These are phyloP conservation scores for Mycena sanguinolenta DNA, from an alignment of 768 basidiomycete genomes.

Conservation along the genomic window DNA sequence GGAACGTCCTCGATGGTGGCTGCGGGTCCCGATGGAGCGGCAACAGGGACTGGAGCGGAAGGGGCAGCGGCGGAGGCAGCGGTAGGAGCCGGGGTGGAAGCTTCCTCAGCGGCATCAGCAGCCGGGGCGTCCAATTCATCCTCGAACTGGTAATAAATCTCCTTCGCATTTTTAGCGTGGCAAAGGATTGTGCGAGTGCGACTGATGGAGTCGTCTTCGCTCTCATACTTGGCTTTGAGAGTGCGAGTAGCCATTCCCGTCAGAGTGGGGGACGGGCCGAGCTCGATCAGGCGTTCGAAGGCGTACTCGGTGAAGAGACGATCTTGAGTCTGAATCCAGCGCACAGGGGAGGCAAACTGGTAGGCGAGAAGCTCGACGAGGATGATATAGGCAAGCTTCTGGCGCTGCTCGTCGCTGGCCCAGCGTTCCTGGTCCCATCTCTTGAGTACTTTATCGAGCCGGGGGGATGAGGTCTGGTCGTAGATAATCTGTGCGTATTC, in stretches of 20 bases:
- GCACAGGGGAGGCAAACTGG: conserved; percentile 97
- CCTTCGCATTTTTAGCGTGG: conserved; percentile 94
- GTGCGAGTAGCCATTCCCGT: conserved; percentile 95
- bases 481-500: conserved; percentile 96
- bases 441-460: conserved; percentile 93
- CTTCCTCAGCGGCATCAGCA: conserved; percentile 50
- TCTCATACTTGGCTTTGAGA: conserved; percentile 94
- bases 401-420: conserved; percentile 84
- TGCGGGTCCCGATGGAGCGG: conserved; percentile 72
- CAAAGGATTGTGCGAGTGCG: conserved; percentile 87
- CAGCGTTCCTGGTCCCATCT: conserved; percentile 95
- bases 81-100: conserved; percentile 51
- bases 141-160: conserved; percentile 98
- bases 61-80: conserved; percentile 55
- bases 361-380: conserved; percentile 97
- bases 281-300: conserved; percentile 95
- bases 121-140: conserved; percentile 73
- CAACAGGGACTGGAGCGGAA: conserved; percentile 56
- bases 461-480: conserved; percentile 95
- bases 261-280: conserved; percentile 96
- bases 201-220: conserved; percentile 86
- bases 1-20: conserved; percentile 90
- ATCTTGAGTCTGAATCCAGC: conserved; percentile 99
- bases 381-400: conserved; percentile 95
- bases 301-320: conserved; percentile 87